Evolutionary conservation across 805 yeast species (phyloP), one percentile per base, ranked within the genome.

Genomic region (Saccharomycopsis javanensis): DNA sequence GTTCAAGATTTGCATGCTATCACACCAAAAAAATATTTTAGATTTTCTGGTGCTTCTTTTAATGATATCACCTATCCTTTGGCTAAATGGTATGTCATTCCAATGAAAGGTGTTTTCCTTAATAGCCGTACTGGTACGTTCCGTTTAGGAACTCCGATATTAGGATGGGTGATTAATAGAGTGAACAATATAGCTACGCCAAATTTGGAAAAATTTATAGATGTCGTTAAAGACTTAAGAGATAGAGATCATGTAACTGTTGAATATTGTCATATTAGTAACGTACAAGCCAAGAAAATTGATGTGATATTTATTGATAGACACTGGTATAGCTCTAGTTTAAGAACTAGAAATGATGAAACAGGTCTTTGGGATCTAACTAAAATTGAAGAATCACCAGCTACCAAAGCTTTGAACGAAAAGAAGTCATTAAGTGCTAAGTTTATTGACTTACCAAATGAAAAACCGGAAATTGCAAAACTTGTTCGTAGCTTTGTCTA

Each of bases 11-110:
- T 91, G 59, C 96, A 90, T 67, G 73, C 77, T 5, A 87, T 90
- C 34, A 86, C 97, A 0, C 97, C 97, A 31, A 80, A 79, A 65
- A 76, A 90, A 62, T 89, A 81, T 67, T 82, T 91, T 4, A 85
- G 84, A 56, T 92, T 87, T 6, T 85, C 86, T 53, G 97, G 97
- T 56, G 96, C 95, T 1, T 79, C 88, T 0, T 88, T 90, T 71
- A 89, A 90, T 66, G 84, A 87, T 55, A 71, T 91, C 62, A 85
- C 95, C 54, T 91, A 91, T 68, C 97, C 91, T 70, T 76, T 90
- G 72, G 97, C 97, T 1, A 79, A 96, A 65, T 78, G 83, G 53
- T 88, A 82, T 66, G 88, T 91, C 33, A 78, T 90, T 31, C 94
- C 96, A 0, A 94, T 86, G 1, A 78, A 74, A 62, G 97, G 97